phyloP scores from a whole-genome alignment of 768 basidiomycete species.

The Mycena leptocephala region DNA sequence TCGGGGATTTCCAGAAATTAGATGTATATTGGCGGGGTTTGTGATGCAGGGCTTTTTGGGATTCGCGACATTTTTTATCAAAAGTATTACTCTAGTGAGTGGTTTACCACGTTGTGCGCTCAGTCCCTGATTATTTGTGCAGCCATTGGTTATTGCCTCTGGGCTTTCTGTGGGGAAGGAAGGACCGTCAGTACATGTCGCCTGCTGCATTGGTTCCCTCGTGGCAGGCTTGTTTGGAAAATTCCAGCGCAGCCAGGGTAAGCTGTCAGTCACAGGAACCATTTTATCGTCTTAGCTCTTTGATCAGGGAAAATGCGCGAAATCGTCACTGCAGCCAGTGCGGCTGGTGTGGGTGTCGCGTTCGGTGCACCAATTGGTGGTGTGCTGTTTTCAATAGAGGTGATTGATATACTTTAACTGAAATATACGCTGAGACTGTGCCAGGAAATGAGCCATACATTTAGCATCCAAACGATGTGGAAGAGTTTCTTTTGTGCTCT shows the following conservation, averaged over 20 bases:
- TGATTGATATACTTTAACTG: conserved; percentile 43
- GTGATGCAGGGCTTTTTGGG: conserved; percentile 97
- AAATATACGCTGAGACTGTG: not conserved
- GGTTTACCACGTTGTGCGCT: not conserved
- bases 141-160: conserved; percentile 98
- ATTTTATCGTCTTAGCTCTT: not conserved
- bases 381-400: conserved; percentile 98
- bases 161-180: conserved; percentile 98
- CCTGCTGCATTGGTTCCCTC: conserved; percentile 92
- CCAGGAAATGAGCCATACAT: conserved; percentile 98
- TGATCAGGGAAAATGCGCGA: conserved; percentile 85
- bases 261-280: conserved; percentile 39
- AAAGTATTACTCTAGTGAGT: conserved; percentile 92
- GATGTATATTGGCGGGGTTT: conserved; percentile 97
- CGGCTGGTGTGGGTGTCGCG: conserved; percentile 98
- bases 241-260: conserved; percentile 92
- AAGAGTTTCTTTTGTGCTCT: conserved; percentile 97
- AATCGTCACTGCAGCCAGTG: conserved; percentile 94
- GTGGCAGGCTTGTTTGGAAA: conserved; percentile 89
- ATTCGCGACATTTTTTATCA: conserved; percentile 92
- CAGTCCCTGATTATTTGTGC: conserved; percentile 26
- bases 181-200: conserved; percentile 98
- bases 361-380: conserved; percentile 99
- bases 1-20: conserved; percentile 99
- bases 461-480: conserved; percentile 99